Base-by-base conservation (phyloP, 2,329 filamentous ascomycete species). In the Stenocarpella maydis region DNA sequence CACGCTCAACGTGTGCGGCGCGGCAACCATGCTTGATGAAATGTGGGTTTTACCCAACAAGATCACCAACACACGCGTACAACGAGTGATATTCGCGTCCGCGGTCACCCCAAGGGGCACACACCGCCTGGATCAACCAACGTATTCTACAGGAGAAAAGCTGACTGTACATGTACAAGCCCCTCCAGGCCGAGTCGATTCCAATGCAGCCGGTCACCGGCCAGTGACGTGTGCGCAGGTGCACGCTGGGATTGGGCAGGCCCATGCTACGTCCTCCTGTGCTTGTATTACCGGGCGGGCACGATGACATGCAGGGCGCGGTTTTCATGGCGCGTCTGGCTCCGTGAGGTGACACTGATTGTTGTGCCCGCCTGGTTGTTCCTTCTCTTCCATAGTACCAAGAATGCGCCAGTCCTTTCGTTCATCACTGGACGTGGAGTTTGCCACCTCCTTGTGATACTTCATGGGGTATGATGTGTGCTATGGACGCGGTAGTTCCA, bases 141-240 rank as follows among this genome's bases (percentile, higher is more conserved):
- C 43, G 19, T 49, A 26, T 63, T 49, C 41, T 63, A 63, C 43
- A 49, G 7, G 14, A 37, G 28, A 37, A 34, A 63, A 49, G 58
- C 58, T 63, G 58, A 63, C 58, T 63, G 58, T 63, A 49, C 58
- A 63, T 63, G 58, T 63, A 63, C 58, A 63, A 31, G 58, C n/a
- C 58, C 43, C 43, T 49, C 26, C 41, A 37, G 58, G 58, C n/a
- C 26, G 28, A 12, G 37, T 63, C 21, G 43, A 49, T 34, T 63
- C 58, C 58, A 19, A 21, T 49, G 58, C 28, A 49, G 28, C 43
- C 58, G 28, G 19, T 49, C 28, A 63, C 41, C 58, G 41, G 58
- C 58, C 43, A 37, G 31, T 49, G 58, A 49, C 43, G 58, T 43
- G 28, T 49, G 58, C 43, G 28, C 58, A 34, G 19, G 28, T 37